Conservation (phyloP, 2,329 filamentous ascomycete species). For the Nigrospora osmanthi region DNA sequence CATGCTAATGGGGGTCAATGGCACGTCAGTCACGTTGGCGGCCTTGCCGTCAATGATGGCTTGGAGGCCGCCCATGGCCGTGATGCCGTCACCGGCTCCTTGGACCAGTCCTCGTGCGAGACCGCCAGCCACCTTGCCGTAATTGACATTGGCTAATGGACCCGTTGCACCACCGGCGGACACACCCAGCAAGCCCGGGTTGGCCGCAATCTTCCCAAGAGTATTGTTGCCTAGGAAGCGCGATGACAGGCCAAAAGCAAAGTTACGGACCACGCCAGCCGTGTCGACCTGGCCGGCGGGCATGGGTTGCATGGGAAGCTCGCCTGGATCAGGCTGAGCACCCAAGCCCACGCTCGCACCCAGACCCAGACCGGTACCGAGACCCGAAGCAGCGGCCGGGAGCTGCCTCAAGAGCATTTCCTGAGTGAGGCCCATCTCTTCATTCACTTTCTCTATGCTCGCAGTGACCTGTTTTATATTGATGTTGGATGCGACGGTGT, state of each 20-base stretch:
- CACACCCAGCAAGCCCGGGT: neutral
- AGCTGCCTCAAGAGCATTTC: constrained; percentile 10
- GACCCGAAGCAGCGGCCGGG: constrained; percentile 14
- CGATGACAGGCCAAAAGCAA: constrained; percentile 18
- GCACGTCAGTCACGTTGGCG: constrained; percentile 8
- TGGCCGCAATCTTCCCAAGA: constrained; percentile 10
- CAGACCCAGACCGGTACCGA: constrained; percentile 18
- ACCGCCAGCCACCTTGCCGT: constrained; percentile 22
- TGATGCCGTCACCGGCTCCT: constrained; percentile 24
- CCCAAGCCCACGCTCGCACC: constrained; percentile 18
- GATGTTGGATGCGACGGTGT: constrained; percentile 10
- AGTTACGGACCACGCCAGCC: constrained; percentile 14
- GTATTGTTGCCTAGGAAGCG: constrained; percentile 24
- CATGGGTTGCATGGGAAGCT: constrained; percentile 9
- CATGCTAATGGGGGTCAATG: constrained; percentile 18
- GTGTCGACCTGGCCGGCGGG: constrained; percentile 10
- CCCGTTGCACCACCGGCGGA: neutral
- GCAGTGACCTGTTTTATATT: constrained; percentile 6
- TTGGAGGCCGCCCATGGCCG: constrained; percentile 21
- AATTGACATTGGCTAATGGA: constrained; percentile 12
- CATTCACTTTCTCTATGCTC: too few species aligned
- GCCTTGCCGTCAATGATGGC: constrained; percentile 21
- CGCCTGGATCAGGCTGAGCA: constrained; percentile 14
- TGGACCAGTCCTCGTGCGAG: constrained; percentile 25
- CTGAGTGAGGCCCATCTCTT: neutral